Evolutionary conservation across 371 early-diverging fungal genomes (phyloP).

Genomic region (Syncephalastrum sp.): DNA sequence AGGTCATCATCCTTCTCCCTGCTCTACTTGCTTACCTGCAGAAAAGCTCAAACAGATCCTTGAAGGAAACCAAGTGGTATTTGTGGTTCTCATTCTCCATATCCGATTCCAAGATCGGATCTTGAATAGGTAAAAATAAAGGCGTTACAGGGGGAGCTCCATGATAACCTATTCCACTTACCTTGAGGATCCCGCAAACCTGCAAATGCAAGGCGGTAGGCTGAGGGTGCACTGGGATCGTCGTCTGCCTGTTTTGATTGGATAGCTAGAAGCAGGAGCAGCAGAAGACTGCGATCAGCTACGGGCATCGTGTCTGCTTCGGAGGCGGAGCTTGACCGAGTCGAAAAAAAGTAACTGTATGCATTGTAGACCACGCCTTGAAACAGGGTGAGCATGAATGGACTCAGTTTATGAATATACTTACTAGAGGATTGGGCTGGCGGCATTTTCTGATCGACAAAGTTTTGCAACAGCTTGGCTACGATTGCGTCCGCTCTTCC

Average conservation of each 20-base stretch:
- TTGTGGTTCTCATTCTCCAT: slow-evolving; percentile 32
- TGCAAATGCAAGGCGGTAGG: slow-evolving; percentile 54
- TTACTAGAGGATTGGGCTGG: slow-evolving; percentile 59
- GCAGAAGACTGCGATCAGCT: slow-evolving; percentile 61
- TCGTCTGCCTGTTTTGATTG: slow-evolving; percentile 19
- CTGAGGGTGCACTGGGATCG: slow-evolving; percentile 24
- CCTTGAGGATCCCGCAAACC: slow-evolving; percentile 61
- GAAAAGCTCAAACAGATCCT: slow-evolving; percentile 61
- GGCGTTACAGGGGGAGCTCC: background rate
- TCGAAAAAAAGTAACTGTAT: slow-evolving; percentile 65
- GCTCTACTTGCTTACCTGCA: slow-evolving; percentile 42
- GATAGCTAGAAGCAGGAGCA: slow-evolving; percentile 51
- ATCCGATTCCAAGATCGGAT: slow-evolving; percentile 10
- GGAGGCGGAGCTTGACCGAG: slow-evolving; percentile 39
- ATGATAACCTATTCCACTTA: slow-evolving; percentile 13
- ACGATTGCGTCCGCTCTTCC: slow-evolving; percentile 60
- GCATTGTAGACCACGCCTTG: slow-evolving; percentile 66
- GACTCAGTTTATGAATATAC: slow-evolving; percentile 3
- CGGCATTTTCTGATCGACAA: slow-evolving; percentile 58
- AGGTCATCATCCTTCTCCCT: background rate
- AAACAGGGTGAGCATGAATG: background rate
- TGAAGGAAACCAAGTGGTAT: slow-evolving; percentile 58
- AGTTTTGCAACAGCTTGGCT: slow-evolving; percentile 58
- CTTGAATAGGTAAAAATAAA: slow-evolving; percentile 4
- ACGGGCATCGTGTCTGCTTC: slow-evolving; percentile 56